Percentiles rank a stretch among this genome's conserved stretches.
Conservation (phyloP, 768 basidiomycete genomes). For the Dacryopinax spathularia region DNA sequence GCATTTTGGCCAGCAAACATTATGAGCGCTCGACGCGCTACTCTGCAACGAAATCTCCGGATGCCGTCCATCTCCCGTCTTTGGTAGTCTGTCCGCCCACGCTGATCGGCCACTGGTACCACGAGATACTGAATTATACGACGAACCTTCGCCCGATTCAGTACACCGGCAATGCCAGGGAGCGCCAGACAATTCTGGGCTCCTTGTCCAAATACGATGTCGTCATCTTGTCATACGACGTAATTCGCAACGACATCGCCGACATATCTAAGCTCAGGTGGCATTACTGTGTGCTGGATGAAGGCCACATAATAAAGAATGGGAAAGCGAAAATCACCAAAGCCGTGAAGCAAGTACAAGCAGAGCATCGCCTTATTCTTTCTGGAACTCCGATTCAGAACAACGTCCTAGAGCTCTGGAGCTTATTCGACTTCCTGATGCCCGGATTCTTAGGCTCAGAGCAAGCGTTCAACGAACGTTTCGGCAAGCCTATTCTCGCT, state of each 20-base stretch:
- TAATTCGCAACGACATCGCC: slow-evolving; percentile 83
- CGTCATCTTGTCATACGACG: slow-evolving; percentile 96
- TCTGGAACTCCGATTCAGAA: slow-evolving; percentile 99
- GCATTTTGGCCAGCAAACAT: slow-evolving; percentile 89
- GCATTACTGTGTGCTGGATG: slow-evolving; percentile 94
- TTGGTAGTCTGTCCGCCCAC: slow-evolving; percentile 95
- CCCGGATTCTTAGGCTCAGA: slow-evolving; percentile 98
- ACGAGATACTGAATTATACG: slow-evolving; percentile 87
- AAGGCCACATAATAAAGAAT: slow-evolving; percentile 98
- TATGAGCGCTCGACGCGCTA: slow-evolving; percentile 63
- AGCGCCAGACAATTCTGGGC: slow-evolving; percentile 53
- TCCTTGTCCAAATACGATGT: slow-evolving; percentile 63
- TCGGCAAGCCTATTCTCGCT: slow-evolving; percentile 87
- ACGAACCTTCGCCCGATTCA: slow-evolving; percentile 70
- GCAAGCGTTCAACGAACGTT: slow-evolving; percentile 83
- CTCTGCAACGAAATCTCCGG: slow-evolving; percentile 51
- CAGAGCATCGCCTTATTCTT: slow-evolving; percentile 85
- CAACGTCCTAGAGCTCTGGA: slow-evolving; percentile 96
- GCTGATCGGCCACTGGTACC: slow-evolving; percentile 96
- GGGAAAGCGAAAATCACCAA: slow-evolving; percentile 95
- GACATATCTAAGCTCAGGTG: slow-evolving; percentile 62
- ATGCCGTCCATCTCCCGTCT: slow-evolving; percentile 77
- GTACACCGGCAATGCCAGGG: slow-evolving; percentile 77
- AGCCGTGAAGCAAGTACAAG: slow-evolving; percentile 79
- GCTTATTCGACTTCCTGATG: slow-evolving; percentile 98